Percentiles rank a stretch among this genome's conserved stretches.
Conservation (phyloP, 352 stramenopile genomes). For the Phytopythium ostracodes region DNA sequence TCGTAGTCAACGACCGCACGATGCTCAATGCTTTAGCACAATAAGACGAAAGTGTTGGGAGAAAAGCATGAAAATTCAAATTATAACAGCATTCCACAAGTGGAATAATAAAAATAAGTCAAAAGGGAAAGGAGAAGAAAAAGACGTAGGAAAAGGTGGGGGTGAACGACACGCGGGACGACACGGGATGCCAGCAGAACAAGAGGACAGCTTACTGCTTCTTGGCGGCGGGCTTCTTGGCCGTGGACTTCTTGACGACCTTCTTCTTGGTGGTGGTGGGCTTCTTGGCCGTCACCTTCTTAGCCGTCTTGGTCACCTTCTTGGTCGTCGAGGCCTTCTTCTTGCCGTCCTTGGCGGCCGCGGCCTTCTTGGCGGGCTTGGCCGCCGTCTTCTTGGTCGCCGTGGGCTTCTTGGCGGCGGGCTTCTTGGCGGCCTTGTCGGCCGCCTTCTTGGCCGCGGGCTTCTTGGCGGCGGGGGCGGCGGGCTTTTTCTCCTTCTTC, state of each 20-base stretch:
- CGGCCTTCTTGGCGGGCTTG: conserved; percentile 83
- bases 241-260: conserved; percentile 59
- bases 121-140: background rate
- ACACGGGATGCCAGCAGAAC: no score
- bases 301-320: conserved; percentile 19
- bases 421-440: conserved; percentile 43
- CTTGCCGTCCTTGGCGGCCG: conserved; percentile 26
- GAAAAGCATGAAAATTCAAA: conserved; percentile 16
- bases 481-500: conserved; percentile 68
- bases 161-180: conserved; percentile 5
- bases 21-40: background rate
- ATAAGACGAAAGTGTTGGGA: conserved; percentile 2
- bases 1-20: no score
- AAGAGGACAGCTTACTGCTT: conserved; percentile 15
- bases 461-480: conserved; percentile 39
- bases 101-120: conserved; percentile 65
- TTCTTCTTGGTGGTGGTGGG: conserved; percentile 57
- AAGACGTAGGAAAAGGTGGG: no score
- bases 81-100: conserved; percentile 23
- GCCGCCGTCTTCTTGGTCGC: conserved; percentile 18
- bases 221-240: conserved; percentile 46
- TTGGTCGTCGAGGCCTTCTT: conserved; percentile 17
- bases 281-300: conserved; percentile 54
- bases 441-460: conserved; percentile 32
- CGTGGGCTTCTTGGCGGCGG: conserved; percentile 12